phyloP scores from a whole-genome alignment of 305 asterid species.

The Solanum hybrid region DNA sequence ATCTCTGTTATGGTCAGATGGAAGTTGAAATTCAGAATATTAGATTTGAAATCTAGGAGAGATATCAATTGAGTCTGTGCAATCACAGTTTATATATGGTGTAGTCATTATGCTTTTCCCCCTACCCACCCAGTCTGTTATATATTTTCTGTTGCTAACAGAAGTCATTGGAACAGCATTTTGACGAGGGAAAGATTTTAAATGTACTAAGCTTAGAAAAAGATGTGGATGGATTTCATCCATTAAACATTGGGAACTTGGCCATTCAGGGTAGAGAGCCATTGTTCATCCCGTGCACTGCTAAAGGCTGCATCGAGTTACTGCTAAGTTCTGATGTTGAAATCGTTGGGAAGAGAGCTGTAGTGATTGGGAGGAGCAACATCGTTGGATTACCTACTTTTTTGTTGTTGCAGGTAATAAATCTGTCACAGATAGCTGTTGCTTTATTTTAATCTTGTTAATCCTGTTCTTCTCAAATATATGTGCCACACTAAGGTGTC shows the following conservation, averaged over 20 bases:
- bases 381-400: slow-evolving; percentile 82
- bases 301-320: slow-evolving; percentile 87
- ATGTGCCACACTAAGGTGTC: neutral
- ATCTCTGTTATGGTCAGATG: neutral
- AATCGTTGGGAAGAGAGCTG: slow-evolving; percentile 76
- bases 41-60: neutral
- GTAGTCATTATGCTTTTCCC: neutral
- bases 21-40: neutral
- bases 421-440: neutral
- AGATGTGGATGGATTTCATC: slow-evolving; percentile 94
- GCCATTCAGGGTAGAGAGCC: slow-evolving; percentile 83
- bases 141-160: slow-evolving; percentile 3
- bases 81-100: neutral
- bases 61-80: neutral
- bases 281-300: slow-evolving; percentile 77
- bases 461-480: neutral
- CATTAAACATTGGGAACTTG: slow-evolving; percentile 74
- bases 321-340: slow-evolving; percentile 63
- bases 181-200: slow-evolving; percentile 66
- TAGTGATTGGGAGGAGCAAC: slow-evolving; percentile 90
- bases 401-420: slow-evolving; percentile 68
- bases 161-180: slow-evolving; percentile 38
- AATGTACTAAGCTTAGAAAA: slow-evolving; percentile 53
- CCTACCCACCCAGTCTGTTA: neutral
- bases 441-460: neutral